Conservation (phyloP, 495 filamentous ascomycete species). For the Aspergillus sparsus region DNA sequence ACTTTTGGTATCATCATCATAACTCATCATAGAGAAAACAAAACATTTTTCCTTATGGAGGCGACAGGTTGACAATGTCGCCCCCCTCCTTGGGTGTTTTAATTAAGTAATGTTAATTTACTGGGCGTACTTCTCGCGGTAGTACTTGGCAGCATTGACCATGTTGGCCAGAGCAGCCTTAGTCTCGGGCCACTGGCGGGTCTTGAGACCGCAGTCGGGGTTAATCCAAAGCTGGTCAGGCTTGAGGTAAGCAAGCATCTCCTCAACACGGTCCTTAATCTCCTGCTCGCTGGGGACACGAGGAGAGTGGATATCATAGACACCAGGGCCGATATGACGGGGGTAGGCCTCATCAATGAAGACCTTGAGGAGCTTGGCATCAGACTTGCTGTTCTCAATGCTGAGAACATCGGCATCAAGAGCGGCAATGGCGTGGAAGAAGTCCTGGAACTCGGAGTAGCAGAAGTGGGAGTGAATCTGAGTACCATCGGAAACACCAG, state of each 20-base stretch:
- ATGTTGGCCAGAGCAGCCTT: constrained; percentile 89
- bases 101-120: constrained; percentile 35
- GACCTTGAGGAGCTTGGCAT: constrained; percentile 97
- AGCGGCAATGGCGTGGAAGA: constrained; percentile 99
- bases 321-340: constrained; percentile 97
- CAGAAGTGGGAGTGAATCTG: constrained; percentile 99
- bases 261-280: constrained; percentile 93
- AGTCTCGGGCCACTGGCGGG: constrained; percentile 93
- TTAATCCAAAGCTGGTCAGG: constrained; percentile 98
- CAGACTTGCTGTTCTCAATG: constrained; percentile 99
- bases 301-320: constrained; percentile 99
- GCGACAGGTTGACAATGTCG: constrained; percentile 49
- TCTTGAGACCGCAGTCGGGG: constrained; percentile 99
- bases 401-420: constrained; percentile 96
- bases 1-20: constrained; percentile 56
- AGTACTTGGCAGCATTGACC: constrained; percentile 95
- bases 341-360: constrained; percentile 96
- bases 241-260: constrained; percentile 95
- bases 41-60: constrained; percentile 36
- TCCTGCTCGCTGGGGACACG: constrained; percentile 93
- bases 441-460: constrained; percentile 99
- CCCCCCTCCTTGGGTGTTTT: constrained; percentile 29
- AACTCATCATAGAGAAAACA: constrained; percentile 45
- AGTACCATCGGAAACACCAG: constrained; percentile 87
- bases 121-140: constrained; percentile 80